Percentiles rank a stretch among this genome's conserved stretches.
Conservation (phyloP, 768 basidiomycete species). For the Serendipita indica region DNA sequence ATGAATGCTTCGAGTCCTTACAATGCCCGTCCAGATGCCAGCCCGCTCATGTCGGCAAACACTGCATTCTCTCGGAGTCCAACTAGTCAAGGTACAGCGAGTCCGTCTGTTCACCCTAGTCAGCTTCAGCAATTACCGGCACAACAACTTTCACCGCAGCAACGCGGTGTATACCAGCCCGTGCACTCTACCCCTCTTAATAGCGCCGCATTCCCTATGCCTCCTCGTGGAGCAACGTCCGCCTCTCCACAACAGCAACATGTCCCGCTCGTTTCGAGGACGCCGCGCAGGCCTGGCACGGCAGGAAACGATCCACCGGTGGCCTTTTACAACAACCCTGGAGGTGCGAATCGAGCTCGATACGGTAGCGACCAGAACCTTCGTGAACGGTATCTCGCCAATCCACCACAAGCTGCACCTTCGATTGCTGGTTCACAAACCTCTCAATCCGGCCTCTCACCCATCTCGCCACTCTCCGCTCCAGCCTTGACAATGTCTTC, state of each 20-base stretch:
- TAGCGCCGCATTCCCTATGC: constrained; percentile 3
- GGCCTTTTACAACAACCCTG: background rate
- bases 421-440: background rate
- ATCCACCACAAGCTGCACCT: background rate
- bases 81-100: background rate
- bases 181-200: background rate
- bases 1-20: background rate
- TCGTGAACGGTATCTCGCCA: background rate
- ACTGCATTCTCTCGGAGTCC: background rate
- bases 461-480: background rate
- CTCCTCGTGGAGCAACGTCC: background rate
- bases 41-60: background rate
- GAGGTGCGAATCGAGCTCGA: background rate
- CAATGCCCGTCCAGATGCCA: background rate
- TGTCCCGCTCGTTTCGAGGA: background rate
- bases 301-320: constrained; percentile 7
- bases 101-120: background rate
- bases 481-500: constrained; percentile 5
- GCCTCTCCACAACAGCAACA: background rate
- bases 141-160: background rate
- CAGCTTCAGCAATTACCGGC: background rate
- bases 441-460: background rate
- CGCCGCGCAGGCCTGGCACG: background rate
- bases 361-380: constrained; percentile 7
- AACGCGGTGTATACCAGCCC: background rate